These are phyloP conservation scores for Saccharomyces hybrid DNA, from an alignment of 1,139 yeast genomes.

Conservation along the genomic window DNA sequence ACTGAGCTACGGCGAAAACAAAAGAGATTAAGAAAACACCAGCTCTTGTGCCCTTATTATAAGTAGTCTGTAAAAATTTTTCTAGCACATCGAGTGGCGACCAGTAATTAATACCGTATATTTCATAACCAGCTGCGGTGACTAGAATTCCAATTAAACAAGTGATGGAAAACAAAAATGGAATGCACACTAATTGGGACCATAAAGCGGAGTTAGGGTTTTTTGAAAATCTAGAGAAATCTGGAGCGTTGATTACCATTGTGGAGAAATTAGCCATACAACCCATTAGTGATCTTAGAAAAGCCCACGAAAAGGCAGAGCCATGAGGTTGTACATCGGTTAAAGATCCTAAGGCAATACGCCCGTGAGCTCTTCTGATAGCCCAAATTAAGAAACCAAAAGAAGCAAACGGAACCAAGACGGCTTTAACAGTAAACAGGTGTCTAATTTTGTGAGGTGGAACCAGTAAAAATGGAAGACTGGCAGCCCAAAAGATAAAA, in stretches of 20 bases:
- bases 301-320: slow-evolving; percentile 52
- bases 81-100: slow-evolving; percentile 74
- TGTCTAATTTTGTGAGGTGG: slow-evolving; percentile 78
- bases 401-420: slow-evolving; percentile 72
- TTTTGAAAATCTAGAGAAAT: slow-evolving; percentile 76
- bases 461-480: slow-evolving; percentile 71
- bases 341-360: slow-evolving; percentile 25
- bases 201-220: slow-evolving; percentile 41
- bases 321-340: slow-evolving; percentile 21
- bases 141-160: slow-evolving; percentile 82
- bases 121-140: slow-evolving; percentile 65
- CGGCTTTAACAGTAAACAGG: slow-evolving; percentile 71
- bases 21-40: slow-evolving; percentile 77
- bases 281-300: slow-evolving; percentile 70
- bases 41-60: slow-evolving; percentile 66
- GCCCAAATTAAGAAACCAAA: slow-evolving; percentile 76
- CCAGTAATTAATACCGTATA: slow-evolving; percentile 74
- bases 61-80: slow-evolving; percentile 52
- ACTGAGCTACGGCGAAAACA: slow-evolving; percentile 76
- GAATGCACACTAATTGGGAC: slow-evolving; percentile 59
- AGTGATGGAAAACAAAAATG: slow-evolving; percentile 70
- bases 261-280: slow-evolving; percentile 82
- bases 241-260: slow-evolving; percentile 80
- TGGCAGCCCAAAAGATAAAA: slow-evolving; percentile 69
- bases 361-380: slow-evolving; percentile 41